phyloP scores from a whole-genome alignment of 1,284 basidiomycete species.

The Hypsizygus ulmarius region DNA sequence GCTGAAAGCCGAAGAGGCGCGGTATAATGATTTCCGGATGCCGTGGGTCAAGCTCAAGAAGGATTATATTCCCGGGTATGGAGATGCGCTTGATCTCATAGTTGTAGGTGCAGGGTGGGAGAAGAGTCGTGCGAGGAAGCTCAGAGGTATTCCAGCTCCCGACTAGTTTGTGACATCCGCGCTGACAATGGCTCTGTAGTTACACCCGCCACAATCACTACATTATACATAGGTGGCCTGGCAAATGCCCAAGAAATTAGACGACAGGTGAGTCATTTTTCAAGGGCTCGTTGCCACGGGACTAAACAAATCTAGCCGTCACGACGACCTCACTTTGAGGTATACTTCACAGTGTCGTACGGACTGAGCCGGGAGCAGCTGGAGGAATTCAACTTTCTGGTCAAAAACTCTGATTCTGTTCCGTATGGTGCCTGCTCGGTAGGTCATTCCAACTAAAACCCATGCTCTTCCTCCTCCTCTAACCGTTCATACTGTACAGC shows the following conservation, averaged over 20 bases:
- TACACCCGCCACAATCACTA: conserved; percentile 69
- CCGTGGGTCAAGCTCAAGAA: conserved; percentile 85
- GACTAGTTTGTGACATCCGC: not conserved
- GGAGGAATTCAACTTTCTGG: conserved; percentile 66
- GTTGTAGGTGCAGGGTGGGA: conserved; percentile 79
- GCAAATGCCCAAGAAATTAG: conserved; percentile 39
- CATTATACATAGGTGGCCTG: conserved; percentile 73
- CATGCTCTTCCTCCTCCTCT: not conserved
- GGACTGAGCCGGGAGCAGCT: conserved; percentile 64
- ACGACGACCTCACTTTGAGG: conserved; percentile 57
- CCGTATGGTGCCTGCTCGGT: conserved; percentile 28
- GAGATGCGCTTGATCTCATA: conserved; percentile 77
- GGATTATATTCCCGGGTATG: conserved; percentile 82
- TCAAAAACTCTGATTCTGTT: conserved; percentile 50
- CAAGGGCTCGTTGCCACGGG: not conserved
- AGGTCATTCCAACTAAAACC: conserved; percentile 20
- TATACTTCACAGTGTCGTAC: conserved; percentile 75
- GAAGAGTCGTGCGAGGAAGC: conserved; percentile 68
- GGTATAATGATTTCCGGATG: conserved; percentile 58
- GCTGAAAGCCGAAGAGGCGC: conserved; percentile 68
- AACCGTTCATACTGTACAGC: conserved; percentile 11
- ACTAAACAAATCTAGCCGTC: conserved; percentile 29
- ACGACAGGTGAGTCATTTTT: conserved; percentile 35
- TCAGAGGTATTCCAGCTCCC: conserved; percentile 52
- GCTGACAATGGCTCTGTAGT: conserved; percentile 41